phyloP scores from a whole-genome alignment of 1,284 basidiomycete genomes.

The Melampsora americana region DNA sequence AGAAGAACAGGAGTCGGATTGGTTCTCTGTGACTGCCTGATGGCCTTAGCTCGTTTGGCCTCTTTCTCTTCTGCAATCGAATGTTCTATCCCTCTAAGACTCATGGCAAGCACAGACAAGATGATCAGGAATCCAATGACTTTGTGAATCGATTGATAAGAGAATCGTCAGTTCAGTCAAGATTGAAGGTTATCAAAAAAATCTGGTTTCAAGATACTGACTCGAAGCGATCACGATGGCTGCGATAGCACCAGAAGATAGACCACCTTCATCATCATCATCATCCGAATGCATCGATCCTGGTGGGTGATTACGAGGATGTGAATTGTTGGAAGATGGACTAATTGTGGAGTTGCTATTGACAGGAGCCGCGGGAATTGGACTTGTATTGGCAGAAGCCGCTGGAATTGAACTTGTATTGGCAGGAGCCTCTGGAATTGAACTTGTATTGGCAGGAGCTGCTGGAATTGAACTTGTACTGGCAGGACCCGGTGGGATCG shows the following conservation, averaged over 20 bases:
- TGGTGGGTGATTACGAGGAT: too few relatives aligned
- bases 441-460: not conserved
- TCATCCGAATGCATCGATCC: not conserved
- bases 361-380: not conserved
- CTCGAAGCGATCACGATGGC: not conserved
- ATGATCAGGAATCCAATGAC: not conserved
- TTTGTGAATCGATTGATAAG: not conserved
- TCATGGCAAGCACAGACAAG: not conserved
- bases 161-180: too few relatives aligned
- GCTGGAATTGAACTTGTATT: not conserved
- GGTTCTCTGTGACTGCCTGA: not conserved
- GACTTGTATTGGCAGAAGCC: not conserved
- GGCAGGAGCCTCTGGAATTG: not conserved
- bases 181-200: too few relatives aligned
- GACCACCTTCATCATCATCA: not conserved
- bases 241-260: constrained; percentile 1
- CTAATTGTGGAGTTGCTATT: too few relatives aligned
- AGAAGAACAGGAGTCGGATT: not conserved
- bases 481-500: too few relatives aligned
- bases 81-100: not conserved
- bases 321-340: too few relatives aligned
- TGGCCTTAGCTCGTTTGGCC: not conserved
- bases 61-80: constrained; percentile 5
- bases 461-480: too few relatives aligned
- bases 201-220: not conserved